Conservation (phyloP, 2,329 filamentous ascomycete genomes). For the Myrmaecium sp. region DNA sequence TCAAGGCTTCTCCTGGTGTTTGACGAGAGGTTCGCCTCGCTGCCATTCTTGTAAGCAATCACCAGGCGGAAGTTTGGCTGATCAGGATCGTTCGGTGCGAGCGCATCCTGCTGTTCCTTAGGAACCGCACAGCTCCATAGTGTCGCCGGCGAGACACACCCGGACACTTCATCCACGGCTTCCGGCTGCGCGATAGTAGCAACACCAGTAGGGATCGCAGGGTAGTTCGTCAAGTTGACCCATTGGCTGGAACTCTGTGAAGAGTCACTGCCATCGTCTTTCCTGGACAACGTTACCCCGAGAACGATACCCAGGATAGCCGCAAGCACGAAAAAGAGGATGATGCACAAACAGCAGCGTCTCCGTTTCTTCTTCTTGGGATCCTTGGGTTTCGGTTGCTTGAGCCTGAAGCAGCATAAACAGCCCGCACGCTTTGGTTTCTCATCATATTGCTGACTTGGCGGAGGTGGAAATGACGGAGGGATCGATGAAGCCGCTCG, state of each 20-base stretch:
- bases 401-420: no score
- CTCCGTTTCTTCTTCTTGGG: constrained; percentile 14
- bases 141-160: constrained; percentile 54
- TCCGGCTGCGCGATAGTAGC: constrained; percentile 62
- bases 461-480: no score
- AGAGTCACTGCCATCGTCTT: no score
- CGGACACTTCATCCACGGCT: constrained; percentile 43
- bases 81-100: constrained; percentile 44
- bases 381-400: constrained; percentile 1
- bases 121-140: constrained; percentile 79
- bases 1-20: constrained; percentile 4
- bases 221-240: constrained; percentile 75
- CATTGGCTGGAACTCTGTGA: constrained; percentile 32
- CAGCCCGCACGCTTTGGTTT: no score
- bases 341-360: constrained; percentile 17
- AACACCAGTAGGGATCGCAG: constrained; percentile 70
- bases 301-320: constrained; percentile 23
- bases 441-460: no score
- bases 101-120: constrained; percentile 53
- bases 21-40: constrained; percentile 12
- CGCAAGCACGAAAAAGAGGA: constrained; percentile 18
- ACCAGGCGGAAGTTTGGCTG: constrained; percentile 68
- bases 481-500: no score
- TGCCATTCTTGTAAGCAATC: constrained; percentile 45
- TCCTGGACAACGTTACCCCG: constrained; percentile 16